Conservation (phyloP, 345 rosid species). For the Diplotaxis tenuifolia region DNA sequence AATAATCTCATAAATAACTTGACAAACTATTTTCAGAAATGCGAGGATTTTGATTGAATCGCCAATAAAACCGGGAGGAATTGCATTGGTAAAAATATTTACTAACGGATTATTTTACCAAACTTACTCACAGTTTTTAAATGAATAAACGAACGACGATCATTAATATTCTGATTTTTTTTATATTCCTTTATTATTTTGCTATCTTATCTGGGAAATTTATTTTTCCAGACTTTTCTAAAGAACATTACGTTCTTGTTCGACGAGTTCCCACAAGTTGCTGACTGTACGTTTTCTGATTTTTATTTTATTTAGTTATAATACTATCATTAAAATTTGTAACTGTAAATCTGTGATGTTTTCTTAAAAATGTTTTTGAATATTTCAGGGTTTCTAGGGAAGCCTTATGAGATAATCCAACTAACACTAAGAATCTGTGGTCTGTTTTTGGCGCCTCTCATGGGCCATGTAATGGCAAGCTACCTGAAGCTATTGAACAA, state of each 20-base stretch:
- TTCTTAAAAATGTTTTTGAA: not conserved
- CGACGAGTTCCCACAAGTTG: conserved; percentile 61
- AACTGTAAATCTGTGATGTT: not conserved
- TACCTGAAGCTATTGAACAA: conserved; percentile 51
- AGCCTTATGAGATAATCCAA: conserved; percentile 49
- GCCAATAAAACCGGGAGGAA: conserved; percentile 78
- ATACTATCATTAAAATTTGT: not conserved
- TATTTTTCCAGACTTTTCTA: conserved; percentile 45
- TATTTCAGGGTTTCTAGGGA: conserved; percentile 61
- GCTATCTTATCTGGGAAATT: not conserved
- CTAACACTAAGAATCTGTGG: conserved; percentile 41
- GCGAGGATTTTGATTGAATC: conserved; percentile 61
- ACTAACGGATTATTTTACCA: not conserved
- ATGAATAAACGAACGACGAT: not conserved
- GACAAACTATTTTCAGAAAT: conserved; percentile 46
- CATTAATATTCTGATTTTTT: not conserved
- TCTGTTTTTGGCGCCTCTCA: conserved; percentile 45
- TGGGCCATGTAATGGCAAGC: conserved; percentile 46
- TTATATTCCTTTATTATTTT: not conserved
- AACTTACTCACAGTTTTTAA: not conserved
- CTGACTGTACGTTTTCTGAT: conserved; percentile 51
- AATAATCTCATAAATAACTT: not conserved
- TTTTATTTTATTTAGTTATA: not conserved
- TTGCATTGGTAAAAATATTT: conserved; percentile 54
- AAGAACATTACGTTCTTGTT: conserved; percentile 52